Evolutionary conservation across 306 rosid genomes (phyloP).

Genomic region (Corylus americana): DNA sequence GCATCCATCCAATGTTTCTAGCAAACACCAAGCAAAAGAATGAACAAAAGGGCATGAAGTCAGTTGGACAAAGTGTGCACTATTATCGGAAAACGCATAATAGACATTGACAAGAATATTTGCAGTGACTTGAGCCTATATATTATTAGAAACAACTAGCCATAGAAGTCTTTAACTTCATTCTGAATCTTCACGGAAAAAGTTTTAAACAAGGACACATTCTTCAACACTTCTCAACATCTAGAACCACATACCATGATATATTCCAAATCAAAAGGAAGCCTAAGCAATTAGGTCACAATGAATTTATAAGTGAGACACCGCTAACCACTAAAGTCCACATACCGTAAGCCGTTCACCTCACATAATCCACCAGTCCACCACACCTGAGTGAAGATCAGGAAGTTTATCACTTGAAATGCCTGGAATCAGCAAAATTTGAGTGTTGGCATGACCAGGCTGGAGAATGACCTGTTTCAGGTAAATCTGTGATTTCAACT

Average conservation of each 20-base stretch:
- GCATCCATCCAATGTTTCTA: background rate
- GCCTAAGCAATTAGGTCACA: conserved; percentile 34
- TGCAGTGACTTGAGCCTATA: conserved; percentile 1
- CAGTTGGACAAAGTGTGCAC: background rate
- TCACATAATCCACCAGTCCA: conserved; percentile 50
- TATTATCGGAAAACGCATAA: background rate
- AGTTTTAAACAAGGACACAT: conserved; percentile 9
- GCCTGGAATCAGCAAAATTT: conserved; percentile 52
- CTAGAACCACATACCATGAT: conserved; percentile 29
- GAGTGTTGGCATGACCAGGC: conserved; percentile 44
- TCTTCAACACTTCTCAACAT: conserved; percentile 22
- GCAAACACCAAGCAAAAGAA: background rate
- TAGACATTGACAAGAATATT: background rate
- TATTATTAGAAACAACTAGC: background rate
- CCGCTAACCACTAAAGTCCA: conserved; percentile 38
- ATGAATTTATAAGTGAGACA: conserved; percentile 24
- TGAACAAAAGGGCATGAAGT: background rate
- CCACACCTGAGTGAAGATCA: conserved; percentile 42
- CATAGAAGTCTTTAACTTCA: conserved; percentile 6
- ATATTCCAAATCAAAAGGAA: conserved; percentile 36
- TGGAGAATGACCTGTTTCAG: conserved; percentile 31
- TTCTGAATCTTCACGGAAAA: background rate
- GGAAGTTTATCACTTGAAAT: conserved; percentile 42
- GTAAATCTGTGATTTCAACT: conserved; percentile 38
- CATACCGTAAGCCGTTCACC: conserved; percentile 52